Evolutionary conservation across 192 early-diverging fungal species (phyloP), one percentile per base, ranked within the genome.

Genomic region (Rhizophagus clarus): DNA sequence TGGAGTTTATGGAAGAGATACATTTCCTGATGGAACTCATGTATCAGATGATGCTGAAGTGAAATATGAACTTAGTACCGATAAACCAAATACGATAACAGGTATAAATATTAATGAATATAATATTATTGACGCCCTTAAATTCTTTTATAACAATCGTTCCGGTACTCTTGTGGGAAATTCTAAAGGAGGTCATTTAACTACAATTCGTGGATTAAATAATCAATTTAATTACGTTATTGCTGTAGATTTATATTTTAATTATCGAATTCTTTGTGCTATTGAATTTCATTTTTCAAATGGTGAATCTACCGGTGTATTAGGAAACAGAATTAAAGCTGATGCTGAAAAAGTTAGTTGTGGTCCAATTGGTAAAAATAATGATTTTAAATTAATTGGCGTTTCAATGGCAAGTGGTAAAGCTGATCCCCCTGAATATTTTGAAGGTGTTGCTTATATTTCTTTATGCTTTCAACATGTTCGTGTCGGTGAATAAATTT

Each of bases 1-100:
- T 69, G 67, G 67, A n/a, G 34, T 37, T 37, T 40, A 69, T 37
- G 67, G 67, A 9, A 37, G 7, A 69, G 67, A 69, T 40, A 69
- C 67, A 20, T 37, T 37, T 69, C 31, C 67, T 2, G 32, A 69
- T 20, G 31, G 67, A 34, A 37, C 15, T 22, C 17, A 37, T 37
- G 3, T 3, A 22, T 22, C 22, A 22, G 22, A 37, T 37, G 29
- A 69, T 69, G 9, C 7, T 69, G 31, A 69, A 34, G 3, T 20
- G 42, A 12, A 29, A 32, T 29, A 67, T 32, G 26, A 67, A 32
- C 14, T 67, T 15, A 32, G 11, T 17, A 31, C 15, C 34, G 64
- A 69, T 37, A 69, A 26, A 28, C 63, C 15, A 7, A 4, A 12
- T 9, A 8, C n/a, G 1, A 69, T 69, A 12, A 69, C 32, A 34